phyloP scores from a whole-genome alignment of 139 green algal genomes.

The Eudorina sp. region DNA sequence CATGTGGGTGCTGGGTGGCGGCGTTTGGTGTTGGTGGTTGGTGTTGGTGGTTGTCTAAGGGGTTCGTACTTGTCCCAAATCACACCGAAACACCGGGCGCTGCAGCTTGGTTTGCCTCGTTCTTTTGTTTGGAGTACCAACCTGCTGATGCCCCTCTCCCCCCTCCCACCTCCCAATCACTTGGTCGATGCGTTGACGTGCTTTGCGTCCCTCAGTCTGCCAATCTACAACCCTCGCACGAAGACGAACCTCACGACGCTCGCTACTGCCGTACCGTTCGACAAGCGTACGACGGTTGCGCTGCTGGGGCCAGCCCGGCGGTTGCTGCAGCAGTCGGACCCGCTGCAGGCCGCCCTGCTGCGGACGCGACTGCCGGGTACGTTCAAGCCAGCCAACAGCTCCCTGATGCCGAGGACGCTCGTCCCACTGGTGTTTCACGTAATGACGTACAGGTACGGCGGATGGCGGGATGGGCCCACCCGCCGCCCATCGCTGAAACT shows the following conservation, averaged over 20 bases:
- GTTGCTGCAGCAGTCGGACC: not conserved
- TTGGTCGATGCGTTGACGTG: too few relatives aligned
- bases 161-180: too few relatives aligned
- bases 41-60: too few relatives aligned
- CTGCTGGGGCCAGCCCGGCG: not conserved
- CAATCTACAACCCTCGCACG: slow-evolving; percentile 12
- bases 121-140: too few relatives aligned
- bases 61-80: too few relatives aligned
- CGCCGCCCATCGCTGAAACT: too few relatives aligned
- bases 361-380: not conserved
- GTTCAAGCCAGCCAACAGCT: not conserved
- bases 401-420: not conserved
- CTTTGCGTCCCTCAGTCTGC: slow-evolving; percentile 3
- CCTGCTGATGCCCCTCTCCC: too few relatives aligned
- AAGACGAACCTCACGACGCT: not conserved
- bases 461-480: too few relatives aligned
- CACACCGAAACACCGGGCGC: too few relatives aligned
- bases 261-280: not conserved
- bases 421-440: slow-evolving; percentile 40
- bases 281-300: slow-evolving; percentile 24
- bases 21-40: too few relatives aligned
- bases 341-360: not conserved
- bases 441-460: slow-evolving; percentile 35
- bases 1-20: not conserved
- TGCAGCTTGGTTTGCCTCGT: too few relatives aligned